Evolutionary conservation across 495 filamentous ascomycete species (phyloP).

Genomic region (Xylaria telfairii): DNA sequence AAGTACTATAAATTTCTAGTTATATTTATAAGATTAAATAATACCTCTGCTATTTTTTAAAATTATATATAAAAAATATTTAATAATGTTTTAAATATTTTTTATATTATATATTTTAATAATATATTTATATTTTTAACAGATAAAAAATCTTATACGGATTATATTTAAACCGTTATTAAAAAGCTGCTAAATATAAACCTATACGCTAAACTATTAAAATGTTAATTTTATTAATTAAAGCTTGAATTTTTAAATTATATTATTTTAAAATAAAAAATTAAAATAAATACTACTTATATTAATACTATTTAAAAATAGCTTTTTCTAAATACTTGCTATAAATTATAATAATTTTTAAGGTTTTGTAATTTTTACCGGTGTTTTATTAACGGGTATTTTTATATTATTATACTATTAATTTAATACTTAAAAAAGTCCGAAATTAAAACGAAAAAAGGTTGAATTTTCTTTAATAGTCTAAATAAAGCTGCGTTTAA

Average conservation of each 20-base stretch:
- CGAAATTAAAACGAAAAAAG: no score
- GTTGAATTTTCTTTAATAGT: no score
- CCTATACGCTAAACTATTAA: not conserved
- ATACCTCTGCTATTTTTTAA: no score
- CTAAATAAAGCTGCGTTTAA: no score
- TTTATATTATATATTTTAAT: not conserved
- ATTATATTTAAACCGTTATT: not conserved
- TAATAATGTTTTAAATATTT: not conserved
- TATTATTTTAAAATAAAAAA: not conserved
- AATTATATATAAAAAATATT: not conserved
- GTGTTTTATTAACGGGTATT: no score
- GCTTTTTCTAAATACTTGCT: not conserved
- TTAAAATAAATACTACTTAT: not conserved
- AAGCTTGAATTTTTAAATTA: not conserved
- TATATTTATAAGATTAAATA: no score
- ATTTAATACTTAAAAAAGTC: not conserved
- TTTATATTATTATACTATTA: not conserved
- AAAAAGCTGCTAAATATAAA: not conserved
- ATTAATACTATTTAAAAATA: not conserved
- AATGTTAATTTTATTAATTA: not conserved
- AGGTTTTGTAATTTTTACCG: no score
- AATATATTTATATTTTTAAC: not conserved
- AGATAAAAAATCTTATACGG: not conserved
- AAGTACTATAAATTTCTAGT: no score
- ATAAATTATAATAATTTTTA: not conserved